phyloP scores from a whole-genome alignment of 1,284 basidiomycete species.

The Apiotrichum mycotoxinovorans region DNA sequence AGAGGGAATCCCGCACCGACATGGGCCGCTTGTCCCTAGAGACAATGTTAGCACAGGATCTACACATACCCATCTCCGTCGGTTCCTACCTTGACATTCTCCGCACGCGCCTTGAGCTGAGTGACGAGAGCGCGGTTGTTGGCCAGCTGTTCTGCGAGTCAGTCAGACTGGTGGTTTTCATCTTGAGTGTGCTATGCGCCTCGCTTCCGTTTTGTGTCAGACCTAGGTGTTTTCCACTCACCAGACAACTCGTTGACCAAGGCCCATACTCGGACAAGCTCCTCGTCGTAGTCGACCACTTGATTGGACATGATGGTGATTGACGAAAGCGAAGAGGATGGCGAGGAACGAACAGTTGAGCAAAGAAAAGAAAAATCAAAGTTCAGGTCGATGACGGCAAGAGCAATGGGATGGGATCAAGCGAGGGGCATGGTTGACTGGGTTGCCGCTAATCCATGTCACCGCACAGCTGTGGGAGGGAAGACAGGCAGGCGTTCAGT shows the following conservation, averaged over 20 bases:
- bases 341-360: not conserved
- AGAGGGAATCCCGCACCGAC: slow-evolving; percentile 74
- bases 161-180: not conserved
- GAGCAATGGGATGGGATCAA: no score
- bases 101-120: slow-evolving; percentile 68
- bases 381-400: not conserved
- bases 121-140: slow-evolving; percentile 76
- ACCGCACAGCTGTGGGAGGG: not conserved
- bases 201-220: not conserved
- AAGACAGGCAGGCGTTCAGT: no score
- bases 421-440: no score
- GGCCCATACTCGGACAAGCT: slow-evolving; percentile 69
- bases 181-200: not conserved
- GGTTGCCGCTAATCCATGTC: not conserved
- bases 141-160: slow-evolving; percentile 69
- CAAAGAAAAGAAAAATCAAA: not conserved
- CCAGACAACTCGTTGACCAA: slow-evolving; percentile 68
- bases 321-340: not conserved
- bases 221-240: slow-evolving; percentile 13
- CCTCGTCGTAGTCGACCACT: slow-evolving; percentile 56
- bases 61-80: slow-evolving; percentile 67
- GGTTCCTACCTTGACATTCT: slow-evolving; percentile 72
- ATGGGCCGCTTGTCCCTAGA: slow-evolving; percentile 75
- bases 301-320: slow-evolving; percentile 23
- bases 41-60: slow-evolving; percentile 66